These are phyloP conservation scores for Stagonosporopsis tanaceti DNA, from an alignment of 2,329 filamentous ascomycete species.

Conservation along the genomic window DNA sequence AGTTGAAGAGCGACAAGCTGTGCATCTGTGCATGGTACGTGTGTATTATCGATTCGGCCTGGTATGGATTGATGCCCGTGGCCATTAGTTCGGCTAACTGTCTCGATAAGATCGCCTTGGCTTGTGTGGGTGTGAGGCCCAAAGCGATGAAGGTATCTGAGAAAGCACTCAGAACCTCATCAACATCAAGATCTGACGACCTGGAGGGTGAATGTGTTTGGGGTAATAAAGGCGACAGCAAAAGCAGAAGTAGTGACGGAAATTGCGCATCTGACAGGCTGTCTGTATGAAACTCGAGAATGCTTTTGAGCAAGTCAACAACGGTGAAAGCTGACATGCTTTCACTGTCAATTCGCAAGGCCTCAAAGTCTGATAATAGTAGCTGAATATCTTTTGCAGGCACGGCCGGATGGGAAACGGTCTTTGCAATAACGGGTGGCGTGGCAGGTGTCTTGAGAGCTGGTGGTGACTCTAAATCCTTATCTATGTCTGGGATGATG, in stretches of 20 bases:
- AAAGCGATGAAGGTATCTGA: constrained; percentile 49
- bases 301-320: constrained; percentile 52
- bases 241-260: constrained; percentile 55
- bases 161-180: constrained; percentile 49
- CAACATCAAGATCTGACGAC: constrained; percentile 36
- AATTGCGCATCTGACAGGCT: constrained; percentile 57
- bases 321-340: constrained; percentile 50
- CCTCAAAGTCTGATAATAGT: constrained; percentile 48
- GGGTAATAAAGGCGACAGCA: constrained; percentile 56
- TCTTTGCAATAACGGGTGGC: constrained; percentile 34
- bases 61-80: constrained; percentile 57
- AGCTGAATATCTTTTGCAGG: constrained; percentile 39
- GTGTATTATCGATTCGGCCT: constrained; percentile 64
- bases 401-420: constrained; percentile 36
- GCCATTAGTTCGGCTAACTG: constrained; percentile 52
- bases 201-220: constrained; percentile 48
- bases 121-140: constrained; percentile 50
- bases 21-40: constrained; percentile 66
- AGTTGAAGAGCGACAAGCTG: constrained; percentile 56
- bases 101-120: constrained; percentile 51
- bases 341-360: constrained; percentile 46
- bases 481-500: constrained; percentile 48
- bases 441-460: constrained; percentile 24
- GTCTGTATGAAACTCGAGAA: constrained; percentile 53
- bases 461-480: constrained; percentile 39